Evolutionary conservation across 2,329 filamentous ascomycete species (phyloP), one percentile per base, ranked within the genome.

Genomic region (Penicillium thymicola): DNA sequence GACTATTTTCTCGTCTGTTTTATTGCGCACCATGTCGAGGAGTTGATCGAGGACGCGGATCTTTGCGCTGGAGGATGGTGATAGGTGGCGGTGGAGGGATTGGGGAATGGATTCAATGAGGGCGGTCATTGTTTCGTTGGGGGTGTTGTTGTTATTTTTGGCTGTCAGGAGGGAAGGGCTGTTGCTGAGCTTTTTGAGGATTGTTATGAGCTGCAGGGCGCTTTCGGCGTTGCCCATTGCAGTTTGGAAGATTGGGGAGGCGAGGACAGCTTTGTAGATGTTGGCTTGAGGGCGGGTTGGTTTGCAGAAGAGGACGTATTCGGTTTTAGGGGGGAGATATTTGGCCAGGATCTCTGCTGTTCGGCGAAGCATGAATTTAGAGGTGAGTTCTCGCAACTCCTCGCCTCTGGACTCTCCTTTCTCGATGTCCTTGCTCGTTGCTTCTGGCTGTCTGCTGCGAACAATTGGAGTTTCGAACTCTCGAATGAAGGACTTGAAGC

Each of bases 131-230:
- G 76, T 79, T 45, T 80, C 77, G 34, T 75, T 81, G 2, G 78
- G 75, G 2, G 72, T 71, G 36, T 81, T 76, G 37, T 82, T 77
- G 4, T 72, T 72, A 21, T 74, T 76, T 55, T 81, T 82, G 2
- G 78, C 73, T 41, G 79, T 79, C 8, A 90, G 76, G 10, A 89
- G 73, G 0, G 81, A 83, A 1, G 87, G 87, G 60, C 85, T 87
- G 68, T 90, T 90, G 77, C 88, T 90, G 18, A 89, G 79, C 69
- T 90, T 90, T 74, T 90, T 90, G 18, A 90, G 75, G 18, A 89
- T 79, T 16, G 84, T 89, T 66, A 90, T 89, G 14, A 90, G 81
- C 64, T 88, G 85, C 2, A 90, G 76, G 2, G 85, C 82, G 45
- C 81, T 80, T 48, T 89, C 85, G 1, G 82, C 77, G 59, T 80